Base-by-base conservation (phyloP, 305 asterid species). In the Fraxinus baroniana region DNA sequence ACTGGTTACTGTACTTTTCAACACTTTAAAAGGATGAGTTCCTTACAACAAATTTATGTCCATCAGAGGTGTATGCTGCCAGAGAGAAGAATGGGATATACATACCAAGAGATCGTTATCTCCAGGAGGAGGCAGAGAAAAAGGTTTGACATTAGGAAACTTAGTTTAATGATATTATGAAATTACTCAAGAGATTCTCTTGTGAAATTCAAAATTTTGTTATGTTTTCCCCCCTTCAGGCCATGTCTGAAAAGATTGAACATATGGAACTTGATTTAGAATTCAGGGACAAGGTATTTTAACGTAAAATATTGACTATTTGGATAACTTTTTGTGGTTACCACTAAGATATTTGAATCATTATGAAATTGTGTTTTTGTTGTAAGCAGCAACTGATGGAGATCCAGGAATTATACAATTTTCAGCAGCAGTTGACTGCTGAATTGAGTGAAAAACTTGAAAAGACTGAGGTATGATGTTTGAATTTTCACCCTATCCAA, bases 361-460 rank as follows among this genome's bases (percentile, higher is more conserved):
- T 41, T 41, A 37, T 33, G 74, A 41, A 78, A 32, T 71, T 33
- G 74, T 66, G 32, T 39, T 18, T 68, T 75, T 74, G 64, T 84
- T 80, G 35, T 62, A 82, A 78, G 78, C 86, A 90, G 93, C 83
- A 89, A 87, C 66, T 89, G 77, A 82, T 64, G 89, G 92, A 90
- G 83, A 78, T 89, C 74, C 90, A 87, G 76, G 91, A 85, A 76
- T 83, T 86, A 49, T 87, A 86, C 39, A 83, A 74, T 68, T 55
- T 77, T 79, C 92, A 89, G 90, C 91, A 79, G 41, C 88, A 89
- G 79, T 79, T 87, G 70, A 86, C 86, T 15, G 86, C 83, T 74
- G 87, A 86, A 78, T 85, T 87, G 78, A 82, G 83, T 17, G 88
- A 82, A 57, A 82, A 89, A 66, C 89, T 90, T 22, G 87, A 84